Percentiles rank a stretch among this genome's conserved stretches.
phyloP scores from a whole-genome alignment of 441 rosid species.

The Bocquillonia castaneifolia region DNA sequence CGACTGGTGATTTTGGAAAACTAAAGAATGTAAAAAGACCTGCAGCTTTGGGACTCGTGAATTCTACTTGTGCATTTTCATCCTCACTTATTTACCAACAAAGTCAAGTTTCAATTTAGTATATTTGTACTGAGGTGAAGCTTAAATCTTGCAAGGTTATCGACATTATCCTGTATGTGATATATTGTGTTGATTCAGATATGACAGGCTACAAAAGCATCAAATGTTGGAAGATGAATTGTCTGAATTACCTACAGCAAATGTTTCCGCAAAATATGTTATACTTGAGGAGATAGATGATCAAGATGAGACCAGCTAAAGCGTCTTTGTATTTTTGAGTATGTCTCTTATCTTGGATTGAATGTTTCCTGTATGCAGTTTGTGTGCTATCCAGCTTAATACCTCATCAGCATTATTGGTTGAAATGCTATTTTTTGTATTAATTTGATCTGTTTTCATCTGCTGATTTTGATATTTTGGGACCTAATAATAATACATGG shows the following conservation, averaged over 20 bases:
- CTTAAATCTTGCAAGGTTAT: not conserved
- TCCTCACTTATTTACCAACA: not conserved
- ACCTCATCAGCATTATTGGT: too few relatives aligned
- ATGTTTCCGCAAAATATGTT: constrained; percentile 53
- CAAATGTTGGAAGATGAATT: constrained; percentile 35
- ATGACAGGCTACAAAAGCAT: constrained; percentile 56
- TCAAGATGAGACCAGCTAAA: constrained; percentile 38
- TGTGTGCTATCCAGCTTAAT: not conserved
- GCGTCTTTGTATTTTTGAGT: constrained; percentile 19
- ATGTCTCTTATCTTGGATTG: constrained; percentile 10
- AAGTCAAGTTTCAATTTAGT: not conserved
- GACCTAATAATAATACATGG: not conserved
- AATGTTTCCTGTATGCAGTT: not conserved
- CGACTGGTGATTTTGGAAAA: not conserved
- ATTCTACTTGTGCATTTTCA: not conserved
- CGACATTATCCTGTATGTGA: not conserved
- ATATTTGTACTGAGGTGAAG: not conserved
- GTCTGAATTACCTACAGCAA: constrained; percentile 24
- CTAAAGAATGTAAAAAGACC: not conserved
- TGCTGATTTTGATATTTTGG: not conserved
- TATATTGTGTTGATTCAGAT: constrained; percentile 35
- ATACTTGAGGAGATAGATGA: constrained; percentile 80
- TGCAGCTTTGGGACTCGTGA: not conserved
- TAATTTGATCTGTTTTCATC: not conserved
- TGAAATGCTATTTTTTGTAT: not conserved